Evolutionary conservation across 169 alveolate genomes (phyloP).

Genomic region (Pseudocohnilembus persalinus): DNA sequence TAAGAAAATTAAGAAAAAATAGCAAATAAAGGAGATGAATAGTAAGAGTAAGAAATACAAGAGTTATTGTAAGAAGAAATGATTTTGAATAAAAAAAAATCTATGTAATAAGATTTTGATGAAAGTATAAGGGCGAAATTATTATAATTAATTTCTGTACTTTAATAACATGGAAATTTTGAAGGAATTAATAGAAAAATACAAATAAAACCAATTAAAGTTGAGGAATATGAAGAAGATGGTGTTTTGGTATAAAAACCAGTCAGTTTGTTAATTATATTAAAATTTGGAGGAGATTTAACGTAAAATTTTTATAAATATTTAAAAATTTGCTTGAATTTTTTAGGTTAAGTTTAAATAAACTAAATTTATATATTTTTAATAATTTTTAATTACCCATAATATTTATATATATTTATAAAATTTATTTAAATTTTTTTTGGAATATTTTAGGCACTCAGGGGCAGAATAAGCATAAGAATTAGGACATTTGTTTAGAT

Average conservation of each 20-base stretch:
- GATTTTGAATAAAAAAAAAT: slow-evolving; percentile 20
- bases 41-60: not conserved
- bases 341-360: not conserved
- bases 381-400: too few species aligned
- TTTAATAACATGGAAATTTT: slow-evolving; percentile 93
- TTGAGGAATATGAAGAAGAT: slow-evolving; percentile 48
- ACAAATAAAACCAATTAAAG: slow-evolving; percentile 88
- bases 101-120: slow-evolving; percentile 19
- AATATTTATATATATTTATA: too few species aligned
- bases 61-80: not conserved
- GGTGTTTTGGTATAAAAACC: slow-evolving; percentile 52
- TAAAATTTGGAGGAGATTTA: slow-evolving; percentile 99
- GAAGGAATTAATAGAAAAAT: slow-evolving; percentile 96
- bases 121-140: slow-evolving; percentile 61
- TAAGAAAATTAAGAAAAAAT: slow-evolving; percentile 52
- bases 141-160: slow-evolving; percentile 78
- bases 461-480: slow-evolving; percentile 74
- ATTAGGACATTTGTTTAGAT: slow-evolving; percentile 70
- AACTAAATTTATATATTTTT: too few species aligned
- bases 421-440: too few species aligned
- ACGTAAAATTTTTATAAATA: too few species aligned
- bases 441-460: slow-evolving; percentile 95
- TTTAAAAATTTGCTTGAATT: slow-evolving; percentile 27
- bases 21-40: slow-evolving; percentile 27
- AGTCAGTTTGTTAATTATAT: slow-evolving; percentile 89